Evolutionary conservation across 75 land plant species (phyloP), one percentile per base, ranked within the genome.

Genomic region (Sequoiadendron giganteum): DNA sequence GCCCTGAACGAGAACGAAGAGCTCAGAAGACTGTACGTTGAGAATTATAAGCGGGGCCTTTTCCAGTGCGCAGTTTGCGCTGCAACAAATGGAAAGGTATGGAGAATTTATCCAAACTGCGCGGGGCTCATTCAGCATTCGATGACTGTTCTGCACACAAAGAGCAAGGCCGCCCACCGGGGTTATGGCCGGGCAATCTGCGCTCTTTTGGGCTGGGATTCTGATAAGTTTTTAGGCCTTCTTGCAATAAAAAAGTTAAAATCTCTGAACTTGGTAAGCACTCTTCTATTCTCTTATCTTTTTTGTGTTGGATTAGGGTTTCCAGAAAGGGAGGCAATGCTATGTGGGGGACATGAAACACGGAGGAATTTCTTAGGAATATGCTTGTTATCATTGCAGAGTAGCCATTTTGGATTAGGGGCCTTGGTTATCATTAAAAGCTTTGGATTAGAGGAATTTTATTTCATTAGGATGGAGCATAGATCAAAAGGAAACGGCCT

Each of bases 41-140:
- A 90, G 88, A 91, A 90, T 58, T 83, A 85, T 21, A 91, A 88
- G 77, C 56, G 47, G 19, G 96, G 95, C n/a, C 87, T 87, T 43
- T 95, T 94, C 75, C 76, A 58, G 49, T 96, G 96, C 77, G 77
- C 94, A 86, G 96, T 95, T 21, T 96, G 96, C 85, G 86, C 83
- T 25, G 94, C 87, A 15, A 85, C 88, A 1, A 65, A 91, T 48
- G 90, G 79, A 68, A 92, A 89, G 89, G 32, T 79, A 36, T 11
- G 86, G 55, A 96, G 89, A 88, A 90, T 70, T 79, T 95, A 77
- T 76, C 84, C 54, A 70, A 80, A 85, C 19, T 91, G 92, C 47
- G 86, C 87, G 0, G 91, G 91, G 18, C 86, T 96, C 7, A 89
- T 95, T 2, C 93, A 92, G 89, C 97, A 95, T 90, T 81, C 93